Evolutionary conservation across 352 stramenopile species (phyloP).

Genomic region (Phytophthora pistaciae): DNA sequence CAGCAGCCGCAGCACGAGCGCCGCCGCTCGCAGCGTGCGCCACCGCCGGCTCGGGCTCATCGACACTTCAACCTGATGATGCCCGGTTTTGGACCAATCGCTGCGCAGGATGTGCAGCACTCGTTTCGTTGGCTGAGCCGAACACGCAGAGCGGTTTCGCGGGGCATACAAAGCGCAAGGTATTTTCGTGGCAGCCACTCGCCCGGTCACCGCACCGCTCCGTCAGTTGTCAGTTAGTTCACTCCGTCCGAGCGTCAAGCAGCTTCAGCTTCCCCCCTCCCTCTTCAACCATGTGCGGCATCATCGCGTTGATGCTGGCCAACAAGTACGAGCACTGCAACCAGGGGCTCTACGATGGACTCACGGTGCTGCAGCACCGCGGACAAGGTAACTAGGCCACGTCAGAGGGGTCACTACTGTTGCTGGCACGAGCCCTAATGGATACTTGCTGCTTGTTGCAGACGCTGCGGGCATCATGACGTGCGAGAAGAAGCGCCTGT

Average conservation of each 20-base stretch:
- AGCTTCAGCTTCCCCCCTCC: background rate
- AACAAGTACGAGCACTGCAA: conserved; percentile 96
- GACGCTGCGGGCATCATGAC: conserved; percentile 97
- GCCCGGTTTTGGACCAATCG: conserved; percentile 16
- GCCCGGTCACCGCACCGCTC: background rate
- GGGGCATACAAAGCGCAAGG: conserved; percentile 26
- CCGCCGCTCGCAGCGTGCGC: conserved; percentile 42
- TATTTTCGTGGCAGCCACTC: conserved; percentile 35
- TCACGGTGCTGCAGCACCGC: conserved; percentile 98
- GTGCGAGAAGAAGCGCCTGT: conserved; percentile 92
- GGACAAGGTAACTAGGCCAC: conserved; percentile 83
- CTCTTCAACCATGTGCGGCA: conserved; percentile 95
- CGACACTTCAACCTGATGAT: conserved; percentile 14
- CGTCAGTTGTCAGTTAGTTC: conserved; percentile 10
- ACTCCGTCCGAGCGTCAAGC: conserved; percentile 6
- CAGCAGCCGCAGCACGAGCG: conserved; percentile 31
- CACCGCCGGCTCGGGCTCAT: conserved; percentile 20
- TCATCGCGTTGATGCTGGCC: conserved; percentile 96
- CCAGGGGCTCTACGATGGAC: conserved; percentile 95
- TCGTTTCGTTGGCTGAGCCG: conserved; percentile 19
- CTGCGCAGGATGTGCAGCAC: background rate
- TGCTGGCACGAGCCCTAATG: background rate
- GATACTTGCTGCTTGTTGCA: conserved; percentile 15
- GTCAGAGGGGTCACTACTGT: no score
- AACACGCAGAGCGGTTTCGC: conserved; percentile 26